Evolutionary conservation across 2,329 filamentous ascomycete genomes (phyloP).

Genomic region (Rutstroemia sp.): DNA sequence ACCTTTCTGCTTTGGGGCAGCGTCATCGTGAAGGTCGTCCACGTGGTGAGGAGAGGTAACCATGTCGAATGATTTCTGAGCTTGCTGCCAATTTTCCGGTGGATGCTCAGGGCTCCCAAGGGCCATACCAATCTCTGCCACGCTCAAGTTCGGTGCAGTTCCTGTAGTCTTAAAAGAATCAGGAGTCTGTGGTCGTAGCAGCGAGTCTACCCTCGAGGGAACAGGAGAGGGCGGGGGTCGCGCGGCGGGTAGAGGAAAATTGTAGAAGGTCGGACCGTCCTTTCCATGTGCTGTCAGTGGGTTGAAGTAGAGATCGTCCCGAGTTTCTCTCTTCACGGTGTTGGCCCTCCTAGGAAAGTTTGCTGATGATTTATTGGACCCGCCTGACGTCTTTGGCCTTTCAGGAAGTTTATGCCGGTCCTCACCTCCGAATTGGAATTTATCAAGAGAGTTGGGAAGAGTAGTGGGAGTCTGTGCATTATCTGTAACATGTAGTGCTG

Average conservation of each 20-base stretch:
- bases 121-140: conserved; percentile 58
- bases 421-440: conserved; percentile 17
- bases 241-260: conserved; percentile 24
- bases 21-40: conserved; percentile 14
- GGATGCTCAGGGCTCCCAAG: conserved; percentile 58
- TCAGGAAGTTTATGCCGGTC: conserved; percentile 19
- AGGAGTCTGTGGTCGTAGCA: not conserved
- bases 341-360: conserved; percentile 13
- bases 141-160: not conserved
- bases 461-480: conserved; percentile 21
- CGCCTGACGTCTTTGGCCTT: conserved; percentile 27
- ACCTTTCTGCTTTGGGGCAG: conserved; percentile 33
- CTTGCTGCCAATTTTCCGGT: conserved; percentile 18
- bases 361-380: conserved; percentile 17
- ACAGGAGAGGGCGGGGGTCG: conserved; percentile 18
- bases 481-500: conserved; percentile 26
- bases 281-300: conserved; percentile 23
- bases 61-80: conserved; percentile 10
- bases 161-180: not conserved
- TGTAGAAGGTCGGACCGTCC: conserved; percentile 21
- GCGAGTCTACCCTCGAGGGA: not conserved
- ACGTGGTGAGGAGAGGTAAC: conserved; percentile 21
- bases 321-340: conserved; percentile 24
- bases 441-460: conserved; percentile 12
- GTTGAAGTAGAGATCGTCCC: conserved; percentile 28